Evolutionary conservation across 768 basidiomycete species (phyloP).

Genomic region (Boletellus ananas): DNA sequence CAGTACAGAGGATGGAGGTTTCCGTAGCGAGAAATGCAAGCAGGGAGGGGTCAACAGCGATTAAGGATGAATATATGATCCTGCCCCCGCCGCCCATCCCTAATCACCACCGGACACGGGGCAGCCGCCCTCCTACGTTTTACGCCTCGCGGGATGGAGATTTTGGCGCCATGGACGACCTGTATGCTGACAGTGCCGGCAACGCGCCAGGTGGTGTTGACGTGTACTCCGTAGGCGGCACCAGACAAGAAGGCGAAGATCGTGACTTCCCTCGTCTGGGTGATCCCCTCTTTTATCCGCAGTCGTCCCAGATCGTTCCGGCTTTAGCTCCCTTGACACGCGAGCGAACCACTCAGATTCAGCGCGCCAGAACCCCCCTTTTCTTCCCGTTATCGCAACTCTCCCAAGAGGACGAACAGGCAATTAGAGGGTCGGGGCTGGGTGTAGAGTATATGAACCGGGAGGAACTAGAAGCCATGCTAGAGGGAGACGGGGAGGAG

Average conservation of each 20-base stretch:
- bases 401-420: constrained; percentile 50
- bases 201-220: constrained; percentile 2
- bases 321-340: constrained; percentile 1
- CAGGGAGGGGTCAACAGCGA: constrained; percentile 13
- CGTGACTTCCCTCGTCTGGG: constrained; percentile 1
- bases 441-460: constrained; percentile 64
- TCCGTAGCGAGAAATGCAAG: constrained; percentile 6
- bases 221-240: background rate
- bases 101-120: constrained; percentile 11
- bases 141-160: constrained; percentile 14
- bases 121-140: constrained; percentile 10
- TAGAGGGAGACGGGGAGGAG: constrained; percentile 34
- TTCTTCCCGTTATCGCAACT: constrained; percentile 58
- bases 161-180: constrained; percentile 13
- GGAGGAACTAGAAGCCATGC: constrained; percentile 51
- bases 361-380: constrained; percentile 24
- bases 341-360: constrained; percentile 5
- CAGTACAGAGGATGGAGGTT: constrained; percentile 30
- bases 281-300: constrained; percentile 25
- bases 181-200: background rate
- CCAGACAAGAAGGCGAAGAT: constrained; percentile 2
- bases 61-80: constrained; percentile 33
- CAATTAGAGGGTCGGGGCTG: constrained; percentile 57
- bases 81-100: constrained; percentile 35
- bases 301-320: constrained; percentile 19